Conservation (phyloP, 805 yeast species). For the Torulaspora maleeae region DNA sequence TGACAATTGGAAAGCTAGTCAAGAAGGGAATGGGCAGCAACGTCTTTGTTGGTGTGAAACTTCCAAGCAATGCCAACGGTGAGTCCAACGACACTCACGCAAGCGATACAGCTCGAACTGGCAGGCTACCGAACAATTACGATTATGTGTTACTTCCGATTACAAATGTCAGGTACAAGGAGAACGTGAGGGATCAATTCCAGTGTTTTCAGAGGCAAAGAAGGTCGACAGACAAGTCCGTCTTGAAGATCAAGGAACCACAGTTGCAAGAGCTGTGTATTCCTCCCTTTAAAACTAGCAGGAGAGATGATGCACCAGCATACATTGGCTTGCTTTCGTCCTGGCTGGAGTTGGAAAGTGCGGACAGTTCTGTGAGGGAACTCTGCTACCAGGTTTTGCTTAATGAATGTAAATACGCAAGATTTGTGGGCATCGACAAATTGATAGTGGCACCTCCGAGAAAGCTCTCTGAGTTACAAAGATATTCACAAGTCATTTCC, state of each 20-base stretch:
- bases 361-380: conserved; percentile 45
- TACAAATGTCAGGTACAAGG: conserved; percentile 49
- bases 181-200: conserved; percentile 39
- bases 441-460: conserved; percentile 63
- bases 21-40: conserved; percentile 27
- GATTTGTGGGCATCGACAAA: conserved; percentile 52
- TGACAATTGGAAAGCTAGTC: not conserved
- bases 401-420: conserved; percentile 56
- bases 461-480: conserved; percentile 47
- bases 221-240: conserved; percentile 17
- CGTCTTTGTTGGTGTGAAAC: conserved; percentile 46
- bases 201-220: conserved; percentile 20
- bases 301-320: conserved; percentile 19
- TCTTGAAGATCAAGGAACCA: conserved; percentile 29
- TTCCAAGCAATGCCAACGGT: conserved; percentile 23
- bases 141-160: conserved; percentile 51
- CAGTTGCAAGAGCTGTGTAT: conserved; percentile 34
- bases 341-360: conserved; percentile 65
- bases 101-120: conserved; percentile 1
- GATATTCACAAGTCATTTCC: conserved; percentile 43
- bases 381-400: conserved; percentile 53
- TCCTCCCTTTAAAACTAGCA: conserved; percentile 24
- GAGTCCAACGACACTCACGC: conserved; percentile 14
- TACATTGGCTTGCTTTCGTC: conserved; percentile 57
- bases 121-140: conserved; percentile 33